A percentile compares a stretch with the other conserved stretches of the same genome.
Conservation (phyloP, 495 filamentous ascomycete species). For the Tuber aestivum region DNA sequence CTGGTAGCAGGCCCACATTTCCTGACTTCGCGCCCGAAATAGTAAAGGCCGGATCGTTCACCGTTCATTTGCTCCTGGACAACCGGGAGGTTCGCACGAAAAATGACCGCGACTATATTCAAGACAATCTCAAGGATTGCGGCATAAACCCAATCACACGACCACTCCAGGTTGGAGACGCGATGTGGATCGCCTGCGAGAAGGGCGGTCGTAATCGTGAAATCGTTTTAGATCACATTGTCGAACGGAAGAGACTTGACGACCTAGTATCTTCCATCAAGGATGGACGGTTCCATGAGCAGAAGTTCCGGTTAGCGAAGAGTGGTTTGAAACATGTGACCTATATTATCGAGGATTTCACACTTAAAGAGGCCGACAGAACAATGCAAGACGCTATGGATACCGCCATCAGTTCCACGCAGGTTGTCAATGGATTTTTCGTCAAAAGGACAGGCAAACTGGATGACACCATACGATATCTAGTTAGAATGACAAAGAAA, state of each 20-base stretch:
- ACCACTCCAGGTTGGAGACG: conserved; percentile 67
- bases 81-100: conserved; percentile 71
- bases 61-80: conserved; percentile 68
- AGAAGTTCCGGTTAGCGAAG: conserved; percentile 71
- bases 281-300: conserved; percentile 77
- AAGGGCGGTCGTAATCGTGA: conserved; percentile 65
- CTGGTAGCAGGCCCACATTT: conserved; percentile 37
- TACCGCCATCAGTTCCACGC: conserved; percentile 70
- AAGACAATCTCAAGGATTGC: conserved; percentile 61
- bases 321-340: conserved; percentile 69
- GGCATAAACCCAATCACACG: conserved; percentile 62
- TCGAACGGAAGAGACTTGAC: conserved; percentile 77
- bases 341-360: conserved; percentile 73
- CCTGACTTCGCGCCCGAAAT: conserved; percentile 56
- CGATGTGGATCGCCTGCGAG: conserved; percentile 66
- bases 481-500: conserved; percentile 66
- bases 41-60: conserved; percentile 61
- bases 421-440: conserved; percentile 78
- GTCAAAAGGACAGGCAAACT: conserved; percentile 69
- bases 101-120: conserved; percentile 71
- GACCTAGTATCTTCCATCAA: conserved; percentile 74
- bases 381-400: conserved; percentile 55
- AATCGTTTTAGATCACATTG: conserved; percentile 71
- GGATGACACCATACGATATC: conserved; percentile 74
- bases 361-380: conserved; percentile 7